Conservation (phyloP, 2,329 filamentous ascomycete genomes). For the Colletotrichum sp. region DNA sequence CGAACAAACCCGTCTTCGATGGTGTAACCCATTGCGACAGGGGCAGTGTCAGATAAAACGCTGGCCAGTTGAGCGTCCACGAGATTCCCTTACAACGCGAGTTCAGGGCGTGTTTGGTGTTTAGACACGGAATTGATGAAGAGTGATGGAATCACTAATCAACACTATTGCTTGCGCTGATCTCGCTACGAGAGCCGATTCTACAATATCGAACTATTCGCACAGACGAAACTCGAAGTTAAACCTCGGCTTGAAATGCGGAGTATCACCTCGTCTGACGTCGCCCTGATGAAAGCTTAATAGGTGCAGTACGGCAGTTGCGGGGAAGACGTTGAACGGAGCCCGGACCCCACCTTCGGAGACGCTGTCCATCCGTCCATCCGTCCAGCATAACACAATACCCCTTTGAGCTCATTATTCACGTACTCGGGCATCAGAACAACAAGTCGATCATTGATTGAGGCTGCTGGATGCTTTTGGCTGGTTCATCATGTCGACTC, state of each 20-base stretch:
- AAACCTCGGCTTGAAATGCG: not conserved
- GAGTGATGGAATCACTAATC: not conserved
- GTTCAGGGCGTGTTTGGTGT: not conserved
- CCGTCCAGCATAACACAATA: not conserved
- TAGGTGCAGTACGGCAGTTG: not conserved
- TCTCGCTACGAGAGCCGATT: not conserved
- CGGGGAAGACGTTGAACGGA: constrained; percentile 2
- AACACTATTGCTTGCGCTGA: not conserved
- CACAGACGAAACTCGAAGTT: not conserved
- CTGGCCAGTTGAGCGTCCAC: not conserved
- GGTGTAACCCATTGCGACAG: not conserved
- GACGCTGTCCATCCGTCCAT: not conserved
- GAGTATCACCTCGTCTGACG: not conserved
- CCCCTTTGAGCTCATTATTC: not conserved
- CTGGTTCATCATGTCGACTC: not conserved
- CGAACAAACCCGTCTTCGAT: constrained; percentile 5
- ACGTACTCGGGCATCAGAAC: not conserved
- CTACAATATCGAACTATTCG: not conserved
- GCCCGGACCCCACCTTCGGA: not conserved
- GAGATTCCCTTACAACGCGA: not conserved
- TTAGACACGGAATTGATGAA: not conserved
- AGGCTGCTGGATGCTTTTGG: not conserved
- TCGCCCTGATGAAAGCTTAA: not conserved
- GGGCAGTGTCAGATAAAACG: too few relatives aligned
- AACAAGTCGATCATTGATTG: not conserved